Percentiles rank a stretch among this genome's conserved stretches.
Evolutionary conservation across 2,329 filamentous ascomycete species (phyloP).

Genomic region (Neurospora crassa): DNA sequence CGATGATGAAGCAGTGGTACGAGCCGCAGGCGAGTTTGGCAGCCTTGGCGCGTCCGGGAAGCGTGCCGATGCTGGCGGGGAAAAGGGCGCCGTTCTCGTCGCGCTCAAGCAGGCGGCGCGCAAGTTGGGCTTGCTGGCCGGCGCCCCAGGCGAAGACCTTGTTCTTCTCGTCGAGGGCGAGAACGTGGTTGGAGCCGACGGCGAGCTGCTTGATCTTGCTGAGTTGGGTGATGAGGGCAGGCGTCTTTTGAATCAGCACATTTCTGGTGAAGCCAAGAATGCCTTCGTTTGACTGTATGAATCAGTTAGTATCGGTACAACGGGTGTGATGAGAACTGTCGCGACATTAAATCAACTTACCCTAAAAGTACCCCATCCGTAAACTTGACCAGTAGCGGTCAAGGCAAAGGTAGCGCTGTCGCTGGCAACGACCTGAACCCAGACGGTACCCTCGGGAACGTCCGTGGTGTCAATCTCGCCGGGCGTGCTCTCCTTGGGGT

Average conservation of each 20-base stretch:
- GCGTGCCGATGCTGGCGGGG: conserved; percentile 24
- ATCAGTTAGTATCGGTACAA: conserved; percentile 6
- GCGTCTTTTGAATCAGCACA: conserved; percentile 33
- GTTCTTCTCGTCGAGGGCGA: conserved; percentile 56
- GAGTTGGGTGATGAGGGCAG: conserved; percentile 48
- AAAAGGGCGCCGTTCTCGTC: conserved; percentile 28
- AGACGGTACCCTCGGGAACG: conserved; percentile 22
- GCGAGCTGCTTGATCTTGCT: conserved; percentile 57
- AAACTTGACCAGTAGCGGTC: conserved; percentile 65
- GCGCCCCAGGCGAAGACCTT: conserved; percentile 63
- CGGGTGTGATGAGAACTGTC: not conserved
- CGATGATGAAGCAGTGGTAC: conserved; percentile 76
- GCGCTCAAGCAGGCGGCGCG: conserved; percentile 52
- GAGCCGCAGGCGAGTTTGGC: conserved; percentile 57
- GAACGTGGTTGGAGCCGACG: conserved; percentile 60
- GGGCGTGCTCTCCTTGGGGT: conserved; percentile 54
- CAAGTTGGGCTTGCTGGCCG: conserved; percentile 56
- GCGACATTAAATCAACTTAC: conserved; percentile 19
- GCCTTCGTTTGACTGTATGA: conserved; percentile 34
- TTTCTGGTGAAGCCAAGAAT: conserved; percentile 29
- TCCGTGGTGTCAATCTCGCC: conserved; percentile 41
- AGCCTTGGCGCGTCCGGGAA: conserved; percentile 47
- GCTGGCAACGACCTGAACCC: conserved; percentile 56
- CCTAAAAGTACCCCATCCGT: conserved; percentile 78
- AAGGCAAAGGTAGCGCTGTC: conserved; percentile 70